Evolutionary conservation across 768 basidiomycete species (phyloP), one percentile per base, ranked within the genome.

Genomic region (Cubamyces lactineus): DNA sequence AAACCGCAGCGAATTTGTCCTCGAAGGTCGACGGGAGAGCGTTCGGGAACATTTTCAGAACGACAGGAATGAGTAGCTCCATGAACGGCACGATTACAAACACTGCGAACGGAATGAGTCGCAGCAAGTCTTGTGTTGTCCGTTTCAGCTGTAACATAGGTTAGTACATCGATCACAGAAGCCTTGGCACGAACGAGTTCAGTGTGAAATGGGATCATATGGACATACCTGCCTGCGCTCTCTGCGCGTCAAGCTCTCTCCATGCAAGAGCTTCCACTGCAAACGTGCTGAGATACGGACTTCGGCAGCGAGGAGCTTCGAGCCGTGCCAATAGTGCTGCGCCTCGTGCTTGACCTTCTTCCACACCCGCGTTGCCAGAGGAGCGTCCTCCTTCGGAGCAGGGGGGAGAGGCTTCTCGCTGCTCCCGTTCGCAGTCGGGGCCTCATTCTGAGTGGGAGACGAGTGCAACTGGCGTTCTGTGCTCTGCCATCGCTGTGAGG

Each of bases 21-120:
- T 98, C 95, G 65, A 99, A 98, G 0, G 97, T 99, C 0, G 93
- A 96, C 0, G 97, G 97, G 5, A 99, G 85, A 94, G 98, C 98
- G 75, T 92, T 98, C 15, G 97, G 97, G 84, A 99, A 99, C 46
- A 99, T 77, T 74, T 96, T 97, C 66, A 99, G 82, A 0, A 95
- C 96, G 42, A 99, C 93, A 2, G 97, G 97, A 2, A 99, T 85
- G 5, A 99, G 82, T 17, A 99, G 74, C 73, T 98, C 97, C 96
- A 98, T 98, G 82, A 98, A 98, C 0, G 97, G 97, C 2, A 99
- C 93, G 69, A 97, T 81, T 65, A 98, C 72, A 78, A 99, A 98
- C 52, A 94, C 94, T 7, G 92, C 86, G 76, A 99, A 99, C 1
- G 97, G 97, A 23, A 98, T 87, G 15, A 99, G 86, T 30, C 97